Evolutionary conservation across 2,329 filamentous ascomycete species (phyloP).

Genomic region (Talaromyces sp.): DNA sequence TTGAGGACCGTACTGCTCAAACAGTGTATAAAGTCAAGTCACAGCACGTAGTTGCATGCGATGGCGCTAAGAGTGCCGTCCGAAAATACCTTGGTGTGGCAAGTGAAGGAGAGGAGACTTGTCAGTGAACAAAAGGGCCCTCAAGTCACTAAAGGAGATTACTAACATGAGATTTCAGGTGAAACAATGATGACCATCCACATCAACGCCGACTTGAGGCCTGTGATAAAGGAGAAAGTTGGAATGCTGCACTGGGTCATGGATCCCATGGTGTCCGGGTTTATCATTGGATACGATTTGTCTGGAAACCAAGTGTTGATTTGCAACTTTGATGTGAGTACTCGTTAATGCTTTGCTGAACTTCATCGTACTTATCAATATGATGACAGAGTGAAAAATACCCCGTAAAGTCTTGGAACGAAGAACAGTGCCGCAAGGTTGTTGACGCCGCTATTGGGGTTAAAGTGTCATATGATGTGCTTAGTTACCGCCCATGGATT

Average conservation of each 20-base stretch:
- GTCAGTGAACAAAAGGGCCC: constrained; percentile 27
- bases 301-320: constrained; percentile 48
- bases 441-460: constrained; percentile 32
- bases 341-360: neutral
- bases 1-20: constrained; percentile 31
- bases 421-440: constrained; percentile 36
- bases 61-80: constrained; percentile 38
- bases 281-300: constrained; percentile 50
- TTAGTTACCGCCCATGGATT: constrained; percentile 47
- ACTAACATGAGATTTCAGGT: constrained; percentile 24
- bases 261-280: constrained; percentile 47
- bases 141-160: constrained; percentile 3
- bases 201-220: constrained; percentile 46
- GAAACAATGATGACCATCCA: constrained; percentile 54
- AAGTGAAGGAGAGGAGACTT: constrained; percentile 48
- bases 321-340: constrained; percentile 47
- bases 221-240: constrained; percentile 40
- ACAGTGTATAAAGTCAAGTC: constrained; percentile 33
- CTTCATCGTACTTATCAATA: neutral
- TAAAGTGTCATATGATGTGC: constrained; percentile 39
- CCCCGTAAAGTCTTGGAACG: constrained; percentile 41
- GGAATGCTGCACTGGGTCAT: constrained; percentile 53
- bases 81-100: constrained; percentile 37
- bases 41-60: constrained; percentile 40
- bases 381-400: constrained; percentile 33